Evolutionary conservation across 306 rosid species (phyloP).

Genomic region (Gleditsia sinensis): DNA sequence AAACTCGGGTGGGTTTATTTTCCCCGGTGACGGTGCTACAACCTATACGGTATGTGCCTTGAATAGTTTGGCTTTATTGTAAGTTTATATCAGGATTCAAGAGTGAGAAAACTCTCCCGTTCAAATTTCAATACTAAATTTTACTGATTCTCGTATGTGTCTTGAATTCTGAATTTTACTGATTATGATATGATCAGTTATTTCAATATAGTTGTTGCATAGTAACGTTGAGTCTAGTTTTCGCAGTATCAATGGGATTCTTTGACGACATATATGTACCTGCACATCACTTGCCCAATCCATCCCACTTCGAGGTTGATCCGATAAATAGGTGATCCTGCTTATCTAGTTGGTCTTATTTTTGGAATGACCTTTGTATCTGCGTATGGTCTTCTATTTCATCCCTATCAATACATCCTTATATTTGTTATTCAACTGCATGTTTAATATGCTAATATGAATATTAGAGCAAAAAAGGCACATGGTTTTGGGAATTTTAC

Average conservation of each 20-base stretch:
- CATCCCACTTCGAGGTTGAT: conserved; percentile 45
- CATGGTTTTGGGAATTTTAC: conserved; percentile 61
- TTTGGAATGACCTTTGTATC: conserved; percentile 19
- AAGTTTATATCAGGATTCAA: no score
- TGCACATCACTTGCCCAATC: conserved; percentile 50
- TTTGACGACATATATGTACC: conserved; percentile 78
- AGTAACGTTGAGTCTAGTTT: conserved; percentile 34
- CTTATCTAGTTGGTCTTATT: conserved; percentile 5
- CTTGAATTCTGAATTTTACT: neutral
- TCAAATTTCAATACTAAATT: no score
- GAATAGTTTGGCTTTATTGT: no score
- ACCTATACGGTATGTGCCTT: conserved; percentile 57
- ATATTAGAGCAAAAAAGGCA: conserved; percentile 51
- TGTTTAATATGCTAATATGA: neutral
- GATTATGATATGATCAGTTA: neutral
- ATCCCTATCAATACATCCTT: neutral
- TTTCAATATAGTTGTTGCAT: neutral
- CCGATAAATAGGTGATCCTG: conserved; percentile 48
- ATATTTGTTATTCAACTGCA: conserved; percentile 1
- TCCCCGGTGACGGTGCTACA: conserved; percentile 75
- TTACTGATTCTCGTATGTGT: no score
- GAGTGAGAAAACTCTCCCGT: no score
- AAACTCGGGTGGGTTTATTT: conserved; percentile 59
- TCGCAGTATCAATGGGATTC: conserved; percentile 80
- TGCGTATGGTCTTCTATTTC: conserved; percentile 4